Conservation (phyloP, 768 basidiomycete genomes). For the Boletales sp. region DNA sequence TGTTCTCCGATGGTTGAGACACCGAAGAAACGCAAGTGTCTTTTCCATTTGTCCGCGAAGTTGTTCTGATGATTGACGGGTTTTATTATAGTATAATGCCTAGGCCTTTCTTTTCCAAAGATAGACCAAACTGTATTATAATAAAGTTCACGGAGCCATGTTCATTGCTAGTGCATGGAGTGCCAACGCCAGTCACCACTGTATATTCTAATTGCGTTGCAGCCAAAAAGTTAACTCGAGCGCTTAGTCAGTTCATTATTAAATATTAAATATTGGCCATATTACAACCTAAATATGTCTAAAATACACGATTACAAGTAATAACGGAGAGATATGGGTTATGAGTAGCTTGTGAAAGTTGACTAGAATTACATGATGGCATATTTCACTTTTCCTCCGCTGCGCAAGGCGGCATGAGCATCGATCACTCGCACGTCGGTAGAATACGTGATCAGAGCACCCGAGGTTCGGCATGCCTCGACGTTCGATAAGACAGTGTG, state of each 20-base stretch:
- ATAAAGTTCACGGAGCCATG: too few relatives aligned
- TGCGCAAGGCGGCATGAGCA: conserved; percentile 3
- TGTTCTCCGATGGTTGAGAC: conserved; percentile 7
- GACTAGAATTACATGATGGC: not conserved
- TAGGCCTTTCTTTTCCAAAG: too few relatives aligned
- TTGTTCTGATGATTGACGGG: not conserved
- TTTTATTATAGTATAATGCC: not conserved
- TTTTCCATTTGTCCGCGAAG: not conserved
- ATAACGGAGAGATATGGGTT: too few relatives aligned
- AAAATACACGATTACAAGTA: too few relatives aligned
- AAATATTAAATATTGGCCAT: too few relatives aligned
- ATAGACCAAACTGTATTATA: too few relatives aligned
- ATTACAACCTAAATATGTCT: too few relatives aligned
- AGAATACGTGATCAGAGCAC: conserved; percentile 9
- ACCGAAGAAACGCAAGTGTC: not conserved
- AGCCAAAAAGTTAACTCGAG: not conserved
- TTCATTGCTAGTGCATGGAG: too few relatives aligned
- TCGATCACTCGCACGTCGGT: conserved; percentile 1
- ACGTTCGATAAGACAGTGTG: conserved; percentile 2
- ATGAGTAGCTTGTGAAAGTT: not conserved
- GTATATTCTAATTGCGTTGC: too few relatives aligned
- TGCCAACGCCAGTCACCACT: too few relatives aligned
- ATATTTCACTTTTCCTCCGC: not conserved
- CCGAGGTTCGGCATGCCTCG: conserved; percentile 3
- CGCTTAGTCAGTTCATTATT: not conserved